Conservation (phyloP, 1,139 yeast genomes). For the Chernovozyma aurita region DNA sequence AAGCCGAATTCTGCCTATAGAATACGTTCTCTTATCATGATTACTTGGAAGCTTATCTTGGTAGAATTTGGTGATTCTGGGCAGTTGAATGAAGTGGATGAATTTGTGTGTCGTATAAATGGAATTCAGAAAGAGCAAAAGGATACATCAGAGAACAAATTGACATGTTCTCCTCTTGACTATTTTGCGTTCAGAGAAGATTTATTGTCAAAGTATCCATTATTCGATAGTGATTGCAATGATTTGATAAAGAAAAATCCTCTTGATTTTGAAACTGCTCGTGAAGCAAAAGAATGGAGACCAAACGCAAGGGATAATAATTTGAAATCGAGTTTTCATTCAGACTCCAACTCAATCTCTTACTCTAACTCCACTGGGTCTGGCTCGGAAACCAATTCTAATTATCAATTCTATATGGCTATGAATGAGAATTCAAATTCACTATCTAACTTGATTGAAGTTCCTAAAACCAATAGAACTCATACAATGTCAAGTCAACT, state of each 20-base stretch:
- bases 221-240: constrained; percentile 32
- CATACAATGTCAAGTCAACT: constrained; percentile 54
- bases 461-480: constrained; percentile 51
- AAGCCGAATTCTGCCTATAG: constrained; percentile 25
- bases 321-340: background rate
- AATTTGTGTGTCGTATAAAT: constrained; percentile 41
- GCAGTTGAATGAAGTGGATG: constrained; percentile 43
- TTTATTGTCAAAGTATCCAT: constrained; percentile 68
- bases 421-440: constrained; percentile 43
- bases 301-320: too few species aligned
- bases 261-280: constrained; percentile 14
- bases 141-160: constrained; percentile 16
- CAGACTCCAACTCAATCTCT: background rate
- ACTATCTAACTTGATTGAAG: constrained; percentile 53
- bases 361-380: background rate
- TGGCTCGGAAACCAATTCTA: constrained; percentile 2
- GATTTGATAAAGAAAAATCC: constrained; percentile 8
- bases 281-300: background rate
- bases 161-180: constrained; percentile 70
- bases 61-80: constrained; percentile 61
- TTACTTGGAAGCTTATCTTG: constrained; percentile 57
- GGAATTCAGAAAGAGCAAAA: constrained; percentile 27
- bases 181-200: constrained; percentile 78
- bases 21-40: constrained; percentile 48
- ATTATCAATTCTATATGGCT: constrained; percentile 36